Percentiles rank a stretch among this genome's conserved stretches.
Conservation (phyloP, 352 stramenopile genomes). For the Phytopythium cucurbitacearum region DNA sequence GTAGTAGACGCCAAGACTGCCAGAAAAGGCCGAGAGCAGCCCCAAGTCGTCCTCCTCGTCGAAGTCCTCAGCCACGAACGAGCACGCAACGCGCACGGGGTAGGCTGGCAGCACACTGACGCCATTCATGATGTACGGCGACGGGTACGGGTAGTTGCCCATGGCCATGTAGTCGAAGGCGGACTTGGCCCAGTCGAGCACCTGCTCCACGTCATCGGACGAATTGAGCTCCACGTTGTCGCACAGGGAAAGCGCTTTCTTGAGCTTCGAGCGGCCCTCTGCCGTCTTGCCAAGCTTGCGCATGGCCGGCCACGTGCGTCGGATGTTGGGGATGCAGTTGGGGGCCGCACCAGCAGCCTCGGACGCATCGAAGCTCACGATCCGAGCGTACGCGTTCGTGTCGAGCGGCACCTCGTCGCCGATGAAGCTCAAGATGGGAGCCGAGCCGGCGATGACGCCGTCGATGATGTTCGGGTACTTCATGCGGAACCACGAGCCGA, state of each 20-base stretch:
- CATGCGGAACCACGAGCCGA: slow-evolving; percentile 69
- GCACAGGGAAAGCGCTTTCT: slow-evolving; percentile 49
- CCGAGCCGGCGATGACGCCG: slow-evolving; percentile 60
- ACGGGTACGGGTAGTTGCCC: slow-evolving; percentile 95
- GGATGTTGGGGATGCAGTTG: slow-evolving; percentile 80
- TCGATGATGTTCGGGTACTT: slow-evolving; percentile 76
- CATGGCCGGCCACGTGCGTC: slow-evolving; percentile 57
- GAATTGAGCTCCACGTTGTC: slow-evolving; percentile 34
- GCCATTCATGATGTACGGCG: slow-evolving; percentile 92
- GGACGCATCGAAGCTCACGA: slow-evolving; percentile 82
- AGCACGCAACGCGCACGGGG: slow-evolving; percentile 87
- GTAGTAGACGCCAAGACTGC: slow-evolving; percentile 69
- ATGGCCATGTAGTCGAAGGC: slow-evolving; percentile 93
- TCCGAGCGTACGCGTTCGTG: slow-evolving; percentile 51
- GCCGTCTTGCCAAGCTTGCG: slow-evolving; percentile 40
- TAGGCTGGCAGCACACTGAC: slow-evolving; percentile 84
- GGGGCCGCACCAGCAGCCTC: slow-evolving; percentile 49
- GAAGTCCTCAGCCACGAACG: slow-evolving; percentile 41
- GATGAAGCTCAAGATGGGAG: slow-evolving; percentile 54
- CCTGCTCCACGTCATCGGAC: slow-evolving; percentile 32
- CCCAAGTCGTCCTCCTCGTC: slow-evolving; percentile 22
- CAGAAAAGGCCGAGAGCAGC: slow-evolving; percentile 48
- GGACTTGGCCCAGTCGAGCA: slow-evolving; percentile 66
- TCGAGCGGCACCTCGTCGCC: slow-evolving; percentile 56
- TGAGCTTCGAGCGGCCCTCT: slow-evolving; percentile 37